Base-by-base conservation (phyloP, 805 yeast genomes). In the Myxozyma udenii region DNA sequence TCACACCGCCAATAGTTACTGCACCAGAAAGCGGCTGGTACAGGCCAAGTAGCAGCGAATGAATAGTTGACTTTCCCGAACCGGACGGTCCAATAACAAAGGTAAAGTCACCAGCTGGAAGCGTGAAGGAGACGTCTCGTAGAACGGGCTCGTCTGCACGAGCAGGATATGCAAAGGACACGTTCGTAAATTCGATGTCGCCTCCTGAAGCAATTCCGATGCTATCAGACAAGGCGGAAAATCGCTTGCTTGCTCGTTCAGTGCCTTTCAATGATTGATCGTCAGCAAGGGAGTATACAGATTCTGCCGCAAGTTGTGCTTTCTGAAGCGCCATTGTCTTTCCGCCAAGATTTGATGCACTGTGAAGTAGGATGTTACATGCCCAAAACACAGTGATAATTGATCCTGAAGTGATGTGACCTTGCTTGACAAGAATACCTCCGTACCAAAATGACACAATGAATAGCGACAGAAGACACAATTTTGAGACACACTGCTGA, bases 371-470 rank as follows among this genome's bases (percentile, higher is more conserved):
- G 64, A 80, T 74, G 11, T 91, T 66, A 61, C 96, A 87, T 9
- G 95, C 78, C 59, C 87, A 81, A 61, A 93, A 88, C 36, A 95
- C 85, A 0, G 96, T 84, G 45, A 93, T 71, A 0, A 91, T 87
- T 36, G 80, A 76, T 11, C 86, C 84, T 1, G 87, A 70, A 1
- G 71, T 61, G 12, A 82, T 64, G 6, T 76, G 72, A 0, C 80
- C 79, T 3, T 68, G 66, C 32, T 69, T 67, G 2, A 88, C 83
- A 72, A 86, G 76, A 41, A 74, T 74, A 25, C 84, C 78, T 1
- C 98, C 99, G 69, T 84, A 91, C 87, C 95, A 89, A 62, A 93
- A 86, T 0, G 91, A 95, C 67, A 87, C 96, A 2, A 90, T 85
- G 71, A 91, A 89, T 81, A 89, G 83, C 64, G 81, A 65, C 35